Evolutionary conservation across 768 basidiomycete genomes (phyloP), one percentile per base, ranked within the genome.

Genomic region (Lactarius sanguifluus): DNA sequence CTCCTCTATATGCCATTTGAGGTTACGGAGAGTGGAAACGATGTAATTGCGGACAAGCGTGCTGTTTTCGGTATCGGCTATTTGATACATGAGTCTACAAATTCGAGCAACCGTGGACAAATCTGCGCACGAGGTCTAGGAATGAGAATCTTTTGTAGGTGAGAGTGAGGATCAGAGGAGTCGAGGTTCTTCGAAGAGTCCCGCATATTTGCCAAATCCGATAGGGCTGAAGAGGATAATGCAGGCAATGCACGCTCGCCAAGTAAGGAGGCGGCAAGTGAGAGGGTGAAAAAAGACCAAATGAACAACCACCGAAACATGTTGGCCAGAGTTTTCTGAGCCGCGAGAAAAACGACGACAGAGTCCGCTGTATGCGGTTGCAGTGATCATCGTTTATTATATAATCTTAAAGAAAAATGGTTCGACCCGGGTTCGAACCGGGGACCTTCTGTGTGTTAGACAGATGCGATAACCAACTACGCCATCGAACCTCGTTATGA

Each of bases 1-100:
- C 72, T 88, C 84, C 73, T 97, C 94, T 59, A 95, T 77, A 66
- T 95, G 86, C 96, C 96, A 98, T 20, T 90, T 82, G 58, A 96
- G 79, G 20, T 80, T 79, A 72, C 83, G 83, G 70, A 98, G 79
- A 0, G 86, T 85, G 16, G 85, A 81, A n/a, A 85, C 81, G 70
- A 98, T 90, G 72, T 97, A 90, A 62, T 91, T 82, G 61, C 90
- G 85, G 69, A 96, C 95, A 30, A 88, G 73, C 6, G 94, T 94
- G 73, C 85, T 95, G 71, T 89, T 93, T 54, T 81, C 83, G 20
- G 88, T 89, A 71, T 84, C 90, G 67, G 87, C 90, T 90, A 63
- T 18, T 16, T 15, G 28, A 41, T 20, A 38, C 7, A 20, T 40
- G 52, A 28, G 10, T 13, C 16, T 15, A 34, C 10, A 34, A 50